phyloP scores from a whole-genome alignment of 805 yeast species.

The Metschnikowia santaceciliae region DNA sequence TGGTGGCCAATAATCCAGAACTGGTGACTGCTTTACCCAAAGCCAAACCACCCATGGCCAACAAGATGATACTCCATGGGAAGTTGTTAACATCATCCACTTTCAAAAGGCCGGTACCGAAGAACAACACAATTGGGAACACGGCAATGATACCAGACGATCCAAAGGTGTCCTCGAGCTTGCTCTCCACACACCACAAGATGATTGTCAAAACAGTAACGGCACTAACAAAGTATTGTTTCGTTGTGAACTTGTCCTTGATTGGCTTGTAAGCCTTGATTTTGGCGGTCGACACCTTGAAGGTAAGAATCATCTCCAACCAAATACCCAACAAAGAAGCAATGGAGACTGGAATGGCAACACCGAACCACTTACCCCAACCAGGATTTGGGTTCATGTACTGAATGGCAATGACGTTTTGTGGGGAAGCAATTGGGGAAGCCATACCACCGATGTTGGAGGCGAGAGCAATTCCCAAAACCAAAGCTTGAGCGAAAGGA shows the following conservation, averaged over 20 bases:
- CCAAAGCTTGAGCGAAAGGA: conserved; percentile 75
- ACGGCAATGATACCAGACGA: conserved; percentile 97
- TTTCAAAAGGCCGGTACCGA: conserved; percentile 82
- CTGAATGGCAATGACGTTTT: conserved; percentile 85
- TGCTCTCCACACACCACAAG: conserved; percentile 86
- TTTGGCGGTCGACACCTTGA: conserved; percentile 48
- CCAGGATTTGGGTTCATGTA: conserved; percentile 73
- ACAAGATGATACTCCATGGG: conserved; percentile 91
- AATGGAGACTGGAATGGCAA: conserved; percentile 76
- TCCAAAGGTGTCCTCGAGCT: conserved; percentile 70
- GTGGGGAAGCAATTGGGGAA: conserved; percentile 96
- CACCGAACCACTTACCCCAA: conserved; percentile 93
- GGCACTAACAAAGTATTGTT: conserved; percentile 69
- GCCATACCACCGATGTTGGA: conserved; percentile 96
- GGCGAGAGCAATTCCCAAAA: conserved; percentile 89
- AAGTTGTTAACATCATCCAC: conserved; percentile 93
- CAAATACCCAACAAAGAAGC: conserved; percentile 66
- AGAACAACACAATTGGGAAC: conserved; percentile 83
- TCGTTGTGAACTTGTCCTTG: conserved; percentile 61
- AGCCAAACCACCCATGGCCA: conserved; percentile 98
- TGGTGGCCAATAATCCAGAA: conserved; percentile 77
- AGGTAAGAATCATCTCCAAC: conserved; percentile 63
- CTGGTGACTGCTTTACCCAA: conserved; percentile 92
- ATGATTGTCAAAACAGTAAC: conserved; percentile 71
- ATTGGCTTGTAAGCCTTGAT: conserved; percentile 59